phyloP scores from a whole-genome alignment of 2,329 filamentous ascomycete genomes.

The Helotiales sp. region DNA sequence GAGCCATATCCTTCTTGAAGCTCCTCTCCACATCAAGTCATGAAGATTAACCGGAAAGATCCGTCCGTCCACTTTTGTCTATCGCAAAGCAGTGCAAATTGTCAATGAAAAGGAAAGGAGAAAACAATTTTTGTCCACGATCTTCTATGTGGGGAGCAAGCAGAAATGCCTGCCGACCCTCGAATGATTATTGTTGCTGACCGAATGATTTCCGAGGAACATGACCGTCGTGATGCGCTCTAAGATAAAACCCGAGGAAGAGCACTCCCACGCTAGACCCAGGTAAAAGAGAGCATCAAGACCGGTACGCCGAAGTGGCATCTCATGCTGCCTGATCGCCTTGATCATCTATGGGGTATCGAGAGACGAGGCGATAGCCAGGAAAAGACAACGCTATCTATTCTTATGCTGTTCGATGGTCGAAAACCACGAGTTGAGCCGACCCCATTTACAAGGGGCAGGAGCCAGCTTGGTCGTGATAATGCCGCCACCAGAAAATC shows the following conservation, averaged over 20 bases:
- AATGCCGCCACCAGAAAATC: constrained; percentile 35
- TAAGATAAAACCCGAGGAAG: constrained; percentile 28
- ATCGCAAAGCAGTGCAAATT: constrained; percentile 15
- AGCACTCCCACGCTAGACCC: constrained; percentile 24
- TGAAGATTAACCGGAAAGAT: constrained; percentile 19
- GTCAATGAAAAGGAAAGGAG: constrained; percentile 14
- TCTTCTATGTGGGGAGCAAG: constrained; percentile 30
- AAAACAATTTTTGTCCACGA: constrained; percentile 24
- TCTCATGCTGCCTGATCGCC: constrained; percentile 36
- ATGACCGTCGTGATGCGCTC: constrained; percentile 38
- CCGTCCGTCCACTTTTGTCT: constrained; percentile 33
- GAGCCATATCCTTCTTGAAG: constrained; percentile 17
- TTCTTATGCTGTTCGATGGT: constrained; percentile 38
- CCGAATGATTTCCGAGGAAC: constrained; percentile 30
- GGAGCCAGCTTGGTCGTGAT: constrained; percentile 30
- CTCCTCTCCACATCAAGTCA: constrained; percentile 9
- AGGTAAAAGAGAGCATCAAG: constrained; percentile 34
- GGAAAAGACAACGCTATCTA: constrained; percentile 40
- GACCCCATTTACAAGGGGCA: constrained; percentile 28
- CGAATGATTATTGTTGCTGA: constrained; percentile 24
- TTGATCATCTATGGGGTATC: constrained; percentile 38
- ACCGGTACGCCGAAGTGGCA: constrained; percentile 34
- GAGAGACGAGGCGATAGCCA: constrained; percentile 31
- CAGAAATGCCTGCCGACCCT: constrained; percentile 23
- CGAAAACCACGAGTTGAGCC: constrained; percentile 28